These are phyloP conservation scores for Chrysanthemum seticuspe DNA, from an alignment of 129 eudicot species.

Conservation along the genomic window DNA sequence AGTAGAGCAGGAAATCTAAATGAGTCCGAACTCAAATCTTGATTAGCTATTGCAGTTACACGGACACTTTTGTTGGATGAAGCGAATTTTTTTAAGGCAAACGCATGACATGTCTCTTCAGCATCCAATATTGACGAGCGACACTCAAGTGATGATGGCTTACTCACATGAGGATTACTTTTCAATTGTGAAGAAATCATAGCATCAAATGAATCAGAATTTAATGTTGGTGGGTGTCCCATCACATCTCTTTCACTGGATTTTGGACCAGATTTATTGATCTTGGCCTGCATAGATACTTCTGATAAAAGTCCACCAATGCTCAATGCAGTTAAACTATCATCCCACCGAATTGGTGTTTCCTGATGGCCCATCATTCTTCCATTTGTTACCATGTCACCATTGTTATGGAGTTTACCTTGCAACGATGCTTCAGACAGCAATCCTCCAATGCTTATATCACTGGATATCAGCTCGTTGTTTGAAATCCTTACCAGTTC, in stretches of 20 bases:
- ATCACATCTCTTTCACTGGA: constrained; percentile 15
- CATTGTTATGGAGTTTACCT: constrained; percentile 36
- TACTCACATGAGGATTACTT: constrained; percentile 27
- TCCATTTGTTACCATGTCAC: constrained; percentile 25
- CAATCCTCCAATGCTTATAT: constrained; percentile 60
- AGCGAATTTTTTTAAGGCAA: constrained; percentile 52
- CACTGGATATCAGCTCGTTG: constrained; percentile 27
- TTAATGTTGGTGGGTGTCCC: constrained; percentile 2
- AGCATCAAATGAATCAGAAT: constrained; percentile 52
- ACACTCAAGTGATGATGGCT: constrained; percentile 33
- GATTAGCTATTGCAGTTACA: constrained; percentile 38
- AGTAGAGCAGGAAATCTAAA: constrained; percentile 39
- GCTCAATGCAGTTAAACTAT: constrained; percentile 53
- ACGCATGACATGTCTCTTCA: constrained; percentile 93
- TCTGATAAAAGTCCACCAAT: constrained; percentile 84
- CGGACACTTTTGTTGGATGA: constrained; percentile 37
- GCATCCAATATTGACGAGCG: constrained; percentile 77
- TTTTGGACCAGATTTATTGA: constrained; percentile 31
- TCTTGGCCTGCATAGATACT: constrained; percentile 68
- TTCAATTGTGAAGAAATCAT: constrained; percentile 35
- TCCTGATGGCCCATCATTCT: constrained; percentile 26
- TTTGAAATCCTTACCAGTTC: constrained; percentile 29
- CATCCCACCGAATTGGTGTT: constrained; percentile 51
- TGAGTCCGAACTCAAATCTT: constrained; percentile 37
- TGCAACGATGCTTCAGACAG: constrained; percentile 63